A percentile compares a stretch with the other conserved stretches of the same genome.
These are phyloP conservation scores for Aspergillus baeticus DNA, from an alignment of 495 filamentous ascomycete genomes.

Conservation along the genomic window DNA sequence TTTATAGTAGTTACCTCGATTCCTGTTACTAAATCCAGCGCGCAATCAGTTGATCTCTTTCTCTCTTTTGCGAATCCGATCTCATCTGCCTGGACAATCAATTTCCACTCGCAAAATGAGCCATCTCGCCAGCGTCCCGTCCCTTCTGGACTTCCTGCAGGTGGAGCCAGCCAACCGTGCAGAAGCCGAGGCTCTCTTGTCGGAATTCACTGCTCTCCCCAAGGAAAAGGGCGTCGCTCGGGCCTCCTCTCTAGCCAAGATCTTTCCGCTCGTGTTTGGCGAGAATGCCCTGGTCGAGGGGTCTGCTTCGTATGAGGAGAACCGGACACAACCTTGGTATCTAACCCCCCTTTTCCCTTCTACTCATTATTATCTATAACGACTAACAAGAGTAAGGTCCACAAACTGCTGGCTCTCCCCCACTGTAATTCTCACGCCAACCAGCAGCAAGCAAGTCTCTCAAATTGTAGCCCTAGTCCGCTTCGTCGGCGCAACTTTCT, in stretches of 20 bases:
- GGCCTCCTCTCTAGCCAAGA: background rate
- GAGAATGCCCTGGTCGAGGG: constrained; percentile 7
- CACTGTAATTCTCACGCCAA: constrained; percentile 11
- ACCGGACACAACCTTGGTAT: constrained; percentile 4
- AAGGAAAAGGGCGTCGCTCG: constrained; percentile 4
- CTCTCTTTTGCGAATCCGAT: no score
- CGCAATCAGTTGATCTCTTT: no score
- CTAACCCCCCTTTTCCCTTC: background rate
- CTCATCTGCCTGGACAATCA: constrained; percentile 4
- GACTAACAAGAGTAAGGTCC: background rate
- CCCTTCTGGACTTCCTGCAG: background rate
- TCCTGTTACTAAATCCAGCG: background rate
- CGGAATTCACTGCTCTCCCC: background rate
- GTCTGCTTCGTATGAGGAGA: background rate
- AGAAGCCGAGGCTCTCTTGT: background rate
- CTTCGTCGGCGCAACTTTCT: constrained; percentile 6
- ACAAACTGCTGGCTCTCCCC: constrained; percentile 11
- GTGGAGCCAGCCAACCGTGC: background rate
- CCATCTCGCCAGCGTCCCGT: background rate
- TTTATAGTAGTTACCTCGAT: background rate
- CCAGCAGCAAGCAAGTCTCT: background rate
- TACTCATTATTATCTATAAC: background rate
- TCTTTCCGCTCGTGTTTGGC: constrained; percentile 11
- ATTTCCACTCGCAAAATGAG: background rate
- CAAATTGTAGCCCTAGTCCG: constrained; percentile 2